Evolutionary conservation across 495 filamentous ascomycete genomes (phyloP).

Genomic region (Penicillium macrosclerotiorum): DNA sequence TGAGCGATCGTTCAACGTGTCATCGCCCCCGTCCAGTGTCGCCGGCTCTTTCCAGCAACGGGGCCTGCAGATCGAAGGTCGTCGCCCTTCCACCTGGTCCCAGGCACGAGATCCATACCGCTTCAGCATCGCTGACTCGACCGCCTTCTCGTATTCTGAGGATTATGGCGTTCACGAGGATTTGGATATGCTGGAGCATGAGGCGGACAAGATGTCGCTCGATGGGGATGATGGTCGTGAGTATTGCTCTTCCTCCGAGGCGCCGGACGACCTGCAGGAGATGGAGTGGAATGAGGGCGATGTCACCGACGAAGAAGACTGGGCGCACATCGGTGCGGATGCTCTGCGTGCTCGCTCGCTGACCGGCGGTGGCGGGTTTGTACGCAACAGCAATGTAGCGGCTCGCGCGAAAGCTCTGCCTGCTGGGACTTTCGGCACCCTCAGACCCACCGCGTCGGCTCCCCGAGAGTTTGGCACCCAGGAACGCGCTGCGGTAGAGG

Average conservation of each 20-base stretch:
- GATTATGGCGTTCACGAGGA: conserved; percentile 52
- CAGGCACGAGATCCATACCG: conserved; percentile 49
- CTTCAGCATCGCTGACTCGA: conserved; percentile 67
- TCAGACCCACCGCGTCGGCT: conserved; percentile 30
- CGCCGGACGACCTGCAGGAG: conserved; percentile 61
- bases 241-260: conserved; percentile 71
- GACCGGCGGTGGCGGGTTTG: conserved; percentile 35
- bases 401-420: conserved; percentile 31
- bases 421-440: conserved; percentile 37
- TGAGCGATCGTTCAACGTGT: conserved; percentile 26
- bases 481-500: conserved; percentile 83
- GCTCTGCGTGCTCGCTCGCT: conserved; percentile 75
- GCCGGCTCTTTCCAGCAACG: conserved; percentile 50
- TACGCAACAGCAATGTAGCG: conserved; percentile 25
- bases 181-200: conserved; percentile 72
- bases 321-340: conserved; percentile 85
- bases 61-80: conserved; percentile 62
- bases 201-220: conserved; percentile 95
- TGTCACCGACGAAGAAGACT: conserved; percentile 96
- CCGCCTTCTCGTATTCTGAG: conserved; percentile 71
- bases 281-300: conserved; percentile 73
- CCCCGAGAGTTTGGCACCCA: conserved; percentile 39
- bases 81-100: conserved; percentile 38
- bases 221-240: conserved; percentile 63
- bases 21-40: conserved; percentile 48